Base-by-base conservation (phyloP, 352 stramenopile genomes). In the Globisporangium radiosum region DNA sequence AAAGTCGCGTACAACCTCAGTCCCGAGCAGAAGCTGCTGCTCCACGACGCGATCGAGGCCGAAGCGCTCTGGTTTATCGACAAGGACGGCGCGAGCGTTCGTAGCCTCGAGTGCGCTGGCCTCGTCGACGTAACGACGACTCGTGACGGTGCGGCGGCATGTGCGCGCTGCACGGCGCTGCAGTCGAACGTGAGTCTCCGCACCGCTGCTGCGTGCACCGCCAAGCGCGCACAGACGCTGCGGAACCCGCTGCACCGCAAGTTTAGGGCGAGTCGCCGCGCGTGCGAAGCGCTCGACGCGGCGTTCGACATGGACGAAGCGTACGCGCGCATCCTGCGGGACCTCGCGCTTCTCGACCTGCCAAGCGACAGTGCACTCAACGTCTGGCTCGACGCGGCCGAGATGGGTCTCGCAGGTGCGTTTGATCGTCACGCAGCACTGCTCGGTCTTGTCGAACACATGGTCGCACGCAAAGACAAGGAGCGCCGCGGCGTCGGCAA, bases 21-120 rank as follows among this genome's bases (percentile, higher is more conserved):
- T 7, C 4, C 66, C 57, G 39, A 88, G 65, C 66, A 90, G 65
- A 88, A 88, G 39, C 19, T 87, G 1, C 54, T 86, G 42, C 59
- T 93, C 13, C 81, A 88, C n/a, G 84, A 93, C 50, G 79, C 81
- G 5, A 74, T 91, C 36, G 77, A 91, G 54, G 69, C 70, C 2
- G 84, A 93, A 51, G 76, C 79, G 4, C 61, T 87, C 15, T 93
- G 84, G 84, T 90, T 88, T 50, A 70, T 93, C 25, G 84, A 93
- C 58, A 90, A 87, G 54, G 84, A 93, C 56, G 84, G 74, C 4
- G 73, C 70, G 47, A 81, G 70, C 1, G 75, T 93, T 3, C 79
- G 84, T 2, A 91, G 81, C 60, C 64, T 93, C 36, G 71, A 88
- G 56, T 93, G 84, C 40, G 65, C 72, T 10, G 81, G 76, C 0